Conservation (phyloP, 2,329 filamentous ascomycete species). For the Rhexocercosporidium sp. region DNA sequence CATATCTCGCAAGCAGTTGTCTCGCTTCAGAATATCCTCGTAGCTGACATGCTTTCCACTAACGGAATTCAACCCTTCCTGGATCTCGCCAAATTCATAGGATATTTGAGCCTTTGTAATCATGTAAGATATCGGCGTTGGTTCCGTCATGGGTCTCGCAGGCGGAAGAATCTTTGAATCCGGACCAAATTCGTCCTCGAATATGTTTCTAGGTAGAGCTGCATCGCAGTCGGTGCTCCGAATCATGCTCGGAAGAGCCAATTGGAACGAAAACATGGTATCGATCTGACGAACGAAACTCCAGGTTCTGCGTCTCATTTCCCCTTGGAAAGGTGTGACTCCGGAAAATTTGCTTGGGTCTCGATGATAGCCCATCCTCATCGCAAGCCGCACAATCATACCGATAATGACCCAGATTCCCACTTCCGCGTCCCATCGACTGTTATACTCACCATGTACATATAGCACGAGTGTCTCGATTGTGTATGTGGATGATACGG, state of each 20-base stretch:
- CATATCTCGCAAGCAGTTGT: slow-evolving; percentile 64
- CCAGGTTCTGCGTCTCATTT: slow-evolving; percentile 75
- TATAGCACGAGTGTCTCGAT: slow-evolving; percentile 81
- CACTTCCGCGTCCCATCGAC: slow-evolving; percentile 73
- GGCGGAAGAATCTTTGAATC: slow-evolving; percentile 70
- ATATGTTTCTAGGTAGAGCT: slow-evolving; percentile 75
- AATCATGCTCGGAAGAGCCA: slow-evolving; percentile 67
- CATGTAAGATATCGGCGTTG: slow-evolving; percentile 80
- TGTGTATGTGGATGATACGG: slow-evolving; percentile 73
- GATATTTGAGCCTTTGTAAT: slow-evolving; percentile 70
- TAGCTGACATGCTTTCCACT: slow-evolving; percentile 59
- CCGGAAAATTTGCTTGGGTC: slow-evolving; percentile 76
- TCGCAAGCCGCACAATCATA: slow-evolving; percentile 59
- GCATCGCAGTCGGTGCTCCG: slow-evolving; percentile 77
- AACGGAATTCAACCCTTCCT: slow-evolving; percentile 66
- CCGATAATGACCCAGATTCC: slow-evolving; percentile 55
- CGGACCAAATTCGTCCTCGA: slow-evolving; percentile 79
- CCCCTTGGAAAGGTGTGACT: slow-evolving; percentile 76
- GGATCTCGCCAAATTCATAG: slow-evolving; percentile 72
- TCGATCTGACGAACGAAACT: slow-evolving; percentile 75
- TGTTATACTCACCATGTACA: slow-evolving; percentile 75
- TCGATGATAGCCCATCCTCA: slow-evolving; percentile 68
- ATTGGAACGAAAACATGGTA: slow-evolving; percentile 77
- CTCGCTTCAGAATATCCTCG: slow-evolving; percentile 67
- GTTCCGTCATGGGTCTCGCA: slow-evolving; percentile 69